Conservation (phyloP, 352 stramenopile species). For the Globisporangium megalacanthum region DNA sequence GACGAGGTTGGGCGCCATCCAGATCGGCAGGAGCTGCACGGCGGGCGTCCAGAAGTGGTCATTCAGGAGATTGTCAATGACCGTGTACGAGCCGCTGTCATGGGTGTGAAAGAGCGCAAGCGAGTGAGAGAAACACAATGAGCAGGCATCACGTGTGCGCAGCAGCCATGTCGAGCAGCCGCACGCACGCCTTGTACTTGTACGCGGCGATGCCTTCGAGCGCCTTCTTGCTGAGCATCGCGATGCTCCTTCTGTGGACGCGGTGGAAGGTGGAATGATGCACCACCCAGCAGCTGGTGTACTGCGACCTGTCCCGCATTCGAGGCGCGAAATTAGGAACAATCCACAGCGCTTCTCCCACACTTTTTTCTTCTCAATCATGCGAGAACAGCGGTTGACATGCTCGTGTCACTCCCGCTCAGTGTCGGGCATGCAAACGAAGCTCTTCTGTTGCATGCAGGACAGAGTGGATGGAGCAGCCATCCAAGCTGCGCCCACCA, state of each 20-base stretch:
- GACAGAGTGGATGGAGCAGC: too few species aligned
- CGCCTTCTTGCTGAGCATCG: slow-evolving; percentile 66
- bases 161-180: background rate
- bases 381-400: too few species aligned
- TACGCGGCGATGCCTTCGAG: slow-evolving; percentile 81
- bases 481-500: too few species aligned
- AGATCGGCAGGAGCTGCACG: slow-evolving; percentile 76
- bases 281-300: background rate
- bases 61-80: slow-evolving; percentile 85
- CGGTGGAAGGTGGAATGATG: background rate
- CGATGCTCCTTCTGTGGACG: background rate
- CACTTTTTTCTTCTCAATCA: background rate
- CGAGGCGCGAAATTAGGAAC: background rate
- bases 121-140: slow-evolving; percentile 2
- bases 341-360: background rate
- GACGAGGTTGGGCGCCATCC: slow-evolving; percentile 90
- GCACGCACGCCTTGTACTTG: slow-evolving; percentile 86
- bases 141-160: background rate
- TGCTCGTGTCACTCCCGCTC: too few species aligned
- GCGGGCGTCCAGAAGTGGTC: slow-evolving; percentile 81
- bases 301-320: background rate
- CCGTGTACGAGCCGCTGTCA: slow-evolving; percentile 77
- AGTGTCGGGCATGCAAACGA: too few species aligned
- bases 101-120: background rate
- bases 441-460: too few species aligned